phyloP scores from a whole-genome alignment of 2,329 filamentous ascomycete species.

The Cladosporium sp. region DNA sequence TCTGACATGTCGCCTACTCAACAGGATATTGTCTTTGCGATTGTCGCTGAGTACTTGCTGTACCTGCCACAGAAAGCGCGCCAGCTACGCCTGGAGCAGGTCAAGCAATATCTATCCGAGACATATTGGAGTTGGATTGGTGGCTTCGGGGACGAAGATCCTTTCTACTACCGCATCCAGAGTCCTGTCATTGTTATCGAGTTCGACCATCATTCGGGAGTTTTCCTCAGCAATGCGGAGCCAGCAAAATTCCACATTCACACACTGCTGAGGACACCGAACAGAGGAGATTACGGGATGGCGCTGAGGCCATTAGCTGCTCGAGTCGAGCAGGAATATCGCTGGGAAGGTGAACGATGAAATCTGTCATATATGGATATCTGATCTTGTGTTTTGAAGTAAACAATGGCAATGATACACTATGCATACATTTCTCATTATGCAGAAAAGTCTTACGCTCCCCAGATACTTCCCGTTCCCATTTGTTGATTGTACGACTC shows the following conservation, averaged over 20 bases:
- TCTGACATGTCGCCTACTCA: conserved; percentile 47
- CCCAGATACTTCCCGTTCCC: not conserved
- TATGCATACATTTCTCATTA: not conserved
- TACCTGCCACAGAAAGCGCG: conserved; percentile 61
- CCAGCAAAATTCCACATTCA: conserved; percentile 78
- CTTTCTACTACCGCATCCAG: conserved; percentile 76
- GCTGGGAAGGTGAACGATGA: not conserved
- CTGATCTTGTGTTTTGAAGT: not conserved
- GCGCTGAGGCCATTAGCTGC: conserved; percentile 27
- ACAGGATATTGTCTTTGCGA: conserved; percentile 51
- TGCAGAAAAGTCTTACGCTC: not conserved
- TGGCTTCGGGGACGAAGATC: conserved; percentile 59
- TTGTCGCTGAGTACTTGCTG: conserved; percentile 62
- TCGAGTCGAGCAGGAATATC: not conserved
- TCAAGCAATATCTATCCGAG: conserved; percentile 57
- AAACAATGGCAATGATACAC: not conserved
- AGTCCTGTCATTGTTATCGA: conserved; percentile 70
- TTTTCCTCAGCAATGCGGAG: conserved; percentile 68
- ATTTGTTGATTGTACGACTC: not conserved
- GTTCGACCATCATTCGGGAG: conserved; percentile 76
- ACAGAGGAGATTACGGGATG: conserved; percentile 71
- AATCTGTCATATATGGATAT: not conserved
- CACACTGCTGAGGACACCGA: conserved; percentile 67
- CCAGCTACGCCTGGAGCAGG: conserved; percentile 50
- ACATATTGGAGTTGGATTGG: conserved; percentile 81